Percentiles rank a stretch among this genome's conserved stretches.
phyloP scores from a whole-genome alignment of 2,329 filamentous ascomycete species.

The Neopestalotiopsis clavispora region DNA sequence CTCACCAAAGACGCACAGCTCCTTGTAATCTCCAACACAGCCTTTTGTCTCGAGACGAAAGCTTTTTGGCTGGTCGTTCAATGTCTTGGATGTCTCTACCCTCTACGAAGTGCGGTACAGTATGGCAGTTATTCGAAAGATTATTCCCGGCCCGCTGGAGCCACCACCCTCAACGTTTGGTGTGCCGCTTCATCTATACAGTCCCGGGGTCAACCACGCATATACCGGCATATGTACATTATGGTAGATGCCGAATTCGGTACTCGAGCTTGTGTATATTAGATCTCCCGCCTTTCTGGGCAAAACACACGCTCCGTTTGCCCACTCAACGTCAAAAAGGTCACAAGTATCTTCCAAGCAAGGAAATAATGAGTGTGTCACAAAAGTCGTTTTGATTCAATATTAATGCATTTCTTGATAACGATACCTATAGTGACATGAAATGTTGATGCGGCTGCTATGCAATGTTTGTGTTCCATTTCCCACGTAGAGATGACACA shows the following conservation, averaged over 20 bases:
- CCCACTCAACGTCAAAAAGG: background rate
- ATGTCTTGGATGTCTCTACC: background rate
- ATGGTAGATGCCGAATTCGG: background rate
- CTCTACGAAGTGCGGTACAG: background rate
- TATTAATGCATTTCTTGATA: conserved; percentile 17
- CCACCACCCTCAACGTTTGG: background rate
- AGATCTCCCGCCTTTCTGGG: background rate
- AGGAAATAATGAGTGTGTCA: background rate
- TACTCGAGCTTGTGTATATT: background rate
- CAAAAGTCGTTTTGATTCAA: background rate
- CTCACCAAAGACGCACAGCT: too few species aligned
- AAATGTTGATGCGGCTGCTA: conserved; percentile 18
- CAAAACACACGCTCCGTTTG: background rate
- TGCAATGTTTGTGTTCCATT: conserved; percentile 11
- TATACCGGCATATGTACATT: background rate
- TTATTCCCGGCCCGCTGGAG: background rate
- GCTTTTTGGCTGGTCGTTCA: background rate
- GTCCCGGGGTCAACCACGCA: background rate
- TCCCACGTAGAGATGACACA: background rate
- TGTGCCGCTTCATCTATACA: conserved; percentile 3
- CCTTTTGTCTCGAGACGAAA: background rate
- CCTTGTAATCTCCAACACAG: too few species aligned
- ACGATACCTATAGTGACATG: conserved; percentile 9
- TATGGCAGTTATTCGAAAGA: background rate
- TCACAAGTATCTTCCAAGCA: too few species aligned